phyloP scores from a whole-genome alignment of 2,329 filamentous ascomycete species.

The Calonectria crousiana region DNA sequence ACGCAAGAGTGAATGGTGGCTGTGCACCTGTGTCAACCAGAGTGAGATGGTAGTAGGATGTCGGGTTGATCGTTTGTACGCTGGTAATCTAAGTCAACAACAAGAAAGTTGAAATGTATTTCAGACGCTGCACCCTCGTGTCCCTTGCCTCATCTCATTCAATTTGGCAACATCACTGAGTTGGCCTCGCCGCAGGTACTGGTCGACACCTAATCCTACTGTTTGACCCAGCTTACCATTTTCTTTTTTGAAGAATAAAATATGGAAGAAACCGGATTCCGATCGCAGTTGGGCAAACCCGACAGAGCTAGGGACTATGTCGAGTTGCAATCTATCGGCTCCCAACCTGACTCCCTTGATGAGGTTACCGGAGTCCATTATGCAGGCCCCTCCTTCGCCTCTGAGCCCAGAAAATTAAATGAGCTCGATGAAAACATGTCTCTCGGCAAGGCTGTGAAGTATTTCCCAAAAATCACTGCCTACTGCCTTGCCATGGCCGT shows the following conservation, averaged over 20 bases:
- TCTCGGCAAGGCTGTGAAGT: slow-evolving; percentile 40
- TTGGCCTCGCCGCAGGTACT: background rate
- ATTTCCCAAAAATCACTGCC: slow-evolving; percentile 42
- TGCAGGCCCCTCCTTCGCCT: background rate
- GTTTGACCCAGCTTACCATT: no score
- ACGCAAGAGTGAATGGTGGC: background rate
- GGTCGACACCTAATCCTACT: no score
- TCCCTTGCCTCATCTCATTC: background rate
- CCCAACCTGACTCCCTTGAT: slow-evolving; percentile 19
- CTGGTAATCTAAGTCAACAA: background rate
- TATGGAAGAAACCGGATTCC: background rate
- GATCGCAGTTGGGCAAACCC: background rate
- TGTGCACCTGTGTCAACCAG: background rate
- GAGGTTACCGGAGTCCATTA: slow-evolving; percentile 25
- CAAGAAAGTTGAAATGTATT: background rate
- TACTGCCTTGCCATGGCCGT: slow-evolving; percentile 45
- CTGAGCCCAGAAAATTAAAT: background rate
- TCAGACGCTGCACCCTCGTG: background rate
- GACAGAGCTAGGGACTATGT: background rate
- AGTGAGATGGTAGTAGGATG: background rate
- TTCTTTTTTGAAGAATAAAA: background rate
- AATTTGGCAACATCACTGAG: background rate
- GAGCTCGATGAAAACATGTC: slow-evolving; percentile 36
- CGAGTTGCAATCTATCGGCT: slow-evolving; percentile 6
- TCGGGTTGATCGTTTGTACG: background rate